Conservation (phyloP, 2,329 filamentous ascomycete genomes). For the Echinosphaeria canescens region DNA sequence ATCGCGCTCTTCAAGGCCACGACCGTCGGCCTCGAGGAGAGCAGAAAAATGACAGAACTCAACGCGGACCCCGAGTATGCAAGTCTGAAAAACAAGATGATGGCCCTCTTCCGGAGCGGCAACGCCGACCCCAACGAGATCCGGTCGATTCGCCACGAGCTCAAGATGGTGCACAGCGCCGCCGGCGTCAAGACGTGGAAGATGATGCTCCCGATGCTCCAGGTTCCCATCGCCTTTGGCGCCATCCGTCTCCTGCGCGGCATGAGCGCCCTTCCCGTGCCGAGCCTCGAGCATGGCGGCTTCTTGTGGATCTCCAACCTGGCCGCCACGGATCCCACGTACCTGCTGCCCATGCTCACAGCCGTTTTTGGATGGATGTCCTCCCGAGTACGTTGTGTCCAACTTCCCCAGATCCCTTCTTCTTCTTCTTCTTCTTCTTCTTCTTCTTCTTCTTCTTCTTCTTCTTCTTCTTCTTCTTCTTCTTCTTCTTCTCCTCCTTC, state of each 20-base stretch:
- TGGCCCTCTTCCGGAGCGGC: conserved; percentile 23
- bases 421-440: too few species aligned
- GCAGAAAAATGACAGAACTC: conserved; percentile 38
- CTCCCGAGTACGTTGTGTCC: too few species aligned
- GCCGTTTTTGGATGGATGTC: conserved; percentile 31
- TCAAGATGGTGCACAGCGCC: conserved; percentile 25
- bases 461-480: too few species aligned
- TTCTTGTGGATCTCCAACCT: conserved; percentile 64
- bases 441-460: too few species aligned
- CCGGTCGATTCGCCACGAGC: conserved; percentile 21
- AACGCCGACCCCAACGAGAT: conserved; percentile 22
- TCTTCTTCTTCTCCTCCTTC: too few species aligned
- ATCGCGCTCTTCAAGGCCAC: conserved; percentile 42
- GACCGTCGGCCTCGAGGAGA: conserved; percentile 35
- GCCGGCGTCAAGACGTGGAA: conserved; percentile 29
- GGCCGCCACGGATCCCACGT: conserved; percentile 55
- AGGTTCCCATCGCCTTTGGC: conserved; percentile 53
- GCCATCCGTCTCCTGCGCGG: conserved; percentile 56
- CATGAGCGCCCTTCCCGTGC: conserved; percentile 64
- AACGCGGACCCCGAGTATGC: conserved; percentile 29
- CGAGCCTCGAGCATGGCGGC: conserved; percentile 49
- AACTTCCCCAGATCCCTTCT: too few species aligned
- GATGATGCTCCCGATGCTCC: conserved; percentile 29
- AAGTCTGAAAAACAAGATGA: too few species aligned
- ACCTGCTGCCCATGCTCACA: conserved; percentile 44